Evolutionary conservation across 768 basidiomycete genomes (phyloP).

Genomic region (Podaxis pistillaris): DNA sequence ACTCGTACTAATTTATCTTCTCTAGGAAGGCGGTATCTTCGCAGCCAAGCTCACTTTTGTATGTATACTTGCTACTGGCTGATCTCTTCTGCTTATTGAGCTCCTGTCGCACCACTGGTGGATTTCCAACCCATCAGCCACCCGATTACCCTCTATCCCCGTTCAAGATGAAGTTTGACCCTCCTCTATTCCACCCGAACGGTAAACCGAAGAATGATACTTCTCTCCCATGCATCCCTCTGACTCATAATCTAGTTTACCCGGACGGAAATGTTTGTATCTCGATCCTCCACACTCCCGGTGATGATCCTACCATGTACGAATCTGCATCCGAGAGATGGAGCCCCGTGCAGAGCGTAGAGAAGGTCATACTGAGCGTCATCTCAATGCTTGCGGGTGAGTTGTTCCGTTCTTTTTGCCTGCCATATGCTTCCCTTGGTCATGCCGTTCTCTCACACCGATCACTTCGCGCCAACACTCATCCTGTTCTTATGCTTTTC

Average conservation of each 20-base stretch:
- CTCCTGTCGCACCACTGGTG: constrained; percentile 12
- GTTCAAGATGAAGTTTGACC: constrained; percentile 99
- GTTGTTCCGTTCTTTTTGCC: constrained; percentile 21
- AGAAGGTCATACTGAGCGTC: constrained; percentile 95
- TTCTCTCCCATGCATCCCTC: not conserved
- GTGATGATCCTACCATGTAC: constrained; percentile 90
- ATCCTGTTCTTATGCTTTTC: not conserved
- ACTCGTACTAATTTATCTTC: constrained; percentile 8
- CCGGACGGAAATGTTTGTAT: constrained; percentile 97
- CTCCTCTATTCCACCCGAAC: constrained; percentile 96
- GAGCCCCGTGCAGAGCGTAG: constrained; percentile 98
- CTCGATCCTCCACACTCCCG: constrained; percentile 94
- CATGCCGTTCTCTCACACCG: constrained; percentile 2
- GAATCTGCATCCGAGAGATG: constrained; percentile 95
- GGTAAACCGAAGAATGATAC: constrained; percentile 49
- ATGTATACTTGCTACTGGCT: constrained; percentile 35
- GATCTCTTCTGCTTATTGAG: not conserved
- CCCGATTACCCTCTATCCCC: constrained; percentile 95
- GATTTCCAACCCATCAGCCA: constrained; percentile 47
- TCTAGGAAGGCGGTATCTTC: constrained; percentile 92
- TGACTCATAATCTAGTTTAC: constrained; percentile 66
- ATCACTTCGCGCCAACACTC: constrained; percentile 11
- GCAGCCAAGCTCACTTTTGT: constrained; percentile 91
- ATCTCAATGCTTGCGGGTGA: constrained; percentile 95
- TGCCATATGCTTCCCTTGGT: constrained; percentile 3